Conservation (phyloP, 805 yeast genomes). For the Phaffomyces antillensis region DNA sequence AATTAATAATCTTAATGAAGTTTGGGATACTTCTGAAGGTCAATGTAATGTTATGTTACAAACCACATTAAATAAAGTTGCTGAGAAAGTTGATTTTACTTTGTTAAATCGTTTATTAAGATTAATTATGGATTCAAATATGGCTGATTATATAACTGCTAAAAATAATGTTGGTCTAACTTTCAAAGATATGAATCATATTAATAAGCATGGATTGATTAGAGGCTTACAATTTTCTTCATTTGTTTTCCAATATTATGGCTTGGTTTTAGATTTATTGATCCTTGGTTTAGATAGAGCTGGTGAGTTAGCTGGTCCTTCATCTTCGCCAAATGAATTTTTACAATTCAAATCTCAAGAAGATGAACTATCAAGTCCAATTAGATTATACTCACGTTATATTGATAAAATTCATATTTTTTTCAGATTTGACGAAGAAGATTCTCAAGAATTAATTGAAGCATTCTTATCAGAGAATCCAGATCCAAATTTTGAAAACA, state of each 20-base stretch:
- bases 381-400: conserved; percentile 74
- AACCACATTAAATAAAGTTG: conserved; percentile 57
- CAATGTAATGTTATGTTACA: conserved; percentile 82
- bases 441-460: conserved; percentile 66
- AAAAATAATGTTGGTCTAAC: conserved; percentile 77
- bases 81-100: conserved; percentile 86
- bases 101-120: conserved; percentile 74
- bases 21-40: conserved; percentile 76
- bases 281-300: conserved; percentile 86
- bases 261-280: conserved; percentile 73
- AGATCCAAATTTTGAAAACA: conserved; percentile 85
- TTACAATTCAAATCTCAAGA: conserved; percentile 56
- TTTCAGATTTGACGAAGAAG: conserved; percentile 67
- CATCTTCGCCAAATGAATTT: conserved; percentile 66
- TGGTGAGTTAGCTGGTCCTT: conserved; percentile 74
- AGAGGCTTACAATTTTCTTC: conserved; percentile 89
- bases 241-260: conserved; percentile 85
- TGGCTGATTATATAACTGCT: conserved; percentile 92
- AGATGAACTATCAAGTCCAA: conserved; percentile 64
- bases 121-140: conserved; percentile 76
- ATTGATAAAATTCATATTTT: conserved; percentile 75
- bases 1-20: conserved; percentile 63
- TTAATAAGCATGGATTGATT: conserved; percentile 80
- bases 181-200: conserved; percentile 93
- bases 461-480: conserved; percentile 80